Evolutionary conservation across 345 rosid species (phyloP).

Genomic region (Mercurialis annua): DNA sequence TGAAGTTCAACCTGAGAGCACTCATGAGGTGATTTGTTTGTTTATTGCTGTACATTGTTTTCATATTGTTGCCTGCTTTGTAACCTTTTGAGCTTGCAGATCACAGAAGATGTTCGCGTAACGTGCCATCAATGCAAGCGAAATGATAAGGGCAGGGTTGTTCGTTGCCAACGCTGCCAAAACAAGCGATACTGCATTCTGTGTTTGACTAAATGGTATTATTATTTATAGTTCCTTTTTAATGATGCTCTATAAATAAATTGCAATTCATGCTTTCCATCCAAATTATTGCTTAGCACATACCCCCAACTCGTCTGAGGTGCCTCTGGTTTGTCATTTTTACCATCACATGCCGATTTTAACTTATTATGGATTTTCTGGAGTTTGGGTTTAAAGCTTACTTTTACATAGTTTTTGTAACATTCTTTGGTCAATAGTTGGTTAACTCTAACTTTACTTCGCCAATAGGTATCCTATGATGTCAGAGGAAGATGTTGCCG

Average conservation of each 20-base stretch:
- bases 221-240: too few species aligned
- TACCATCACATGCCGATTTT: not conserved
- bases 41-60: not conserved
- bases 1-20: not conserved
- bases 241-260: too few species aligned
- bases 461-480: conserved; percentile 20
- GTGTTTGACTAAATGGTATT: conserved; percentile 46
- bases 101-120: conserved; percentile 12
- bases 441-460: not conserved
- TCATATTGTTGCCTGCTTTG: not conserved
- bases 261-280: too few species aligned
- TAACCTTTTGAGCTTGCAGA: conserved; percentile 12
- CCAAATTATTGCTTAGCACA: too few species aligned
- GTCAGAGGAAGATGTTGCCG: conserved; percentile 15
- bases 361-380: not conserved
- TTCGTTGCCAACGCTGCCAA: conserved; percentile 40
- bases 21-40: not conserved
- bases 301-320: too few species aligned
- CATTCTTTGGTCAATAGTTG: not conserved
- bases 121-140: conserved; percentile 73
- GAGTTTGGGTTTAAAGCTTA: not conserved
- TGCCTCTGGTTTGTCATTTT: not conserved
- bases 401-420: not conserved
- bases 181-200: conserved; percentile 48
- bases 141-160: conserved; percentile 47